Conservation (phyloP, 305 asterid species). For the Fraxinus platypoda region DNA sequence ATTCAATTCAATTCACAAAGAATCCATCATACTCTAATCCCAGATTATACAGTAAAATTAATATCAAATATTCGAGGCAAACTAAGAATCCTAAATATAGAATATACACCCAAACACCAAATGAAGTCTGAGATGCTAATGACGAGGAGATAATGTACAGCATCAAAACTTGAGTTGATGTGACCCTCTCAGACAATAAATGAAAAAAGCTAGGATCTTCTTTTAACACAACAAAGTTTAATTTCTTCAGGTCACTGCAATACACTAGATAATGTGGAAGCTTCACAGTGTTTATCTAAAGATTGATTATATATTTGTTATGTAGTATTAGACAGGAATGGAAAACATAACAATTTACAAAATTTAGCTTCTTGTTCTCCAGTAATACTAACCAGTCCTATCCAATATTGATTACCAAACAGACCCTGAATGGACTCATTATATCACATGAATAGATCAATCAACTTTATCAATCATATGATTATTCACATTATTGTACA, state of each 20-base stretch:
- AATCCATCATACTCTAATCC: neutral
- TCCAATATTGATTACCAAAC: neutral
- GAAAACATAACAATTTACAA: neutral
- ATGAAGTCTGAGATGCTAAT: neutral
- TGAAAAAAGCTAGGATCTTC: neutral
- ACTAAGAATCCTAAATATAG: neutral
- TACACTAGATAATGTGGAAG: neutral
- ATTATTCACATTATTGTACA: constrained; percentile 16
- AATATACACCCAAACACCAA: neutral
- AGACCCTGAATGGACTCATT: neutral
- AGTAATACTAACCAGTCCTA: neutral
- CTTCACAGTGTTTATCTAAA: neutral
- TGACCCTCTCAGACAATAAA: neutral
- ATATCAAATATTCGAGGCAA: neutral
- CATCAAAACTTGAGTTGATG: neutral
- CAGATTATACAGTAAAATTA: neutral
- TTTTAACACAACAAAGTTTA: neutral
- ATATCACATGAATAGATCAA: neutral
- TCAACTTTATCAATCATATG: neutral
- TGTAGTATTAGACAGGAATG: neutral
- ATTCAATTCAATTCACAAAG: neutral
- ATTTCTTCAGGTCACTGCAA: neutral
- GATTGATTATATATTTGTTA: neutral
- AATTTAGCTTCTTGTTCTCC: neutral
- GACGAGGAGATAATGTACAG: neutral